Evolutionary conservation across 768 basidiomycete genomes (phyloP).

Genomic region (Naganishia antarctica): DNA sequence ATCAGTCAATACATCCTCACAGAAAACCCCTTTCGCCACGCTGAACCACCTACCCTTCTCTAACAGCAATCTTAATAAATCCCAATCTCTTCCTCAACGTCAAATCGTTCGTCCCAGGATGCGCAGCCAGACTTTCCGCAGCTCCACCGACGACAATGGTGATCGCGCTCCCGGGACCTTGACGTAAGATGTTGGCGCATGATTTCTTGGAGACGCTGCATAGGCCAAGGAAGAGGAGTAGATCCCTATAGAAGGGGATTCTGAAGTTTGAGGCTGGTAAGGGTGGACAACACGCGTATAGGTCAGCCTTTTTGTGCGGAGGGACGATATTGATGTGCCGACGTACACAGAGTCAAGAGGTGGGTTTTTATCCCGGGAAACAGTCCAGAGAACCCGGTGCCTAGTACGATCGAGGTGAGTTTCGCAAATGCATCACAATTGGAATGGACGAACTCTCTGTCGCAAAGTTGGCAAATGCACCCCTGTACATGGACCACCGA

Average conservation of each 20-base stretch:
- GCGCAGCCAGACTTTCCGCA: constrained; percentile 85
- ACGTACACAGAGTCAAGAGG: constrained; percentile 63
- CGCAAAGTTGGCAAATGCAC: constrained; percentile 89
- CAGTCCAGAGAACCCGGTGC: constrained; percentile 78
- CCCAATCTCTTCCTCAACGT: constrained; percentile 63
- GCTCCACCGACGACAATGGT: constrained; percentile 96
- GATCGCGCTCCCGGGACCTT: constrained; percentile 60
- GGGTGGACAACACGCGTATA: neutral
- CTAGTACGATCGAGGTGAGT: constrained; percentile 50
- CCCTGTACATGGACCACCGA: constrained; percentile 55
- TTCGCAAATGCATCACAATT: neutral
- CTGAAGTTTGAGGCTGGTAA: constrained; percentile 69
- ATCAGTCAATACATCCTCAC: too few relatives aligned
- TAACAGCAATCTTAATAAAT: constrained; percentile 70
- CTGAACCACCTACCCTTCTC: constrained; percentile 36
- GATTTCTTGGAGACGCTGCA: constrained; percentile 86
- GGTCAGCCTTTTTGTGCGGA: too few relatives aligned
- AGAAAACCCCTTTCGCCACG: neutral
- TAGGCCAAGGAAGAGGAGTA: constrained; percentile 78
- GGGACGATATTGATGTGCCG: neutral
- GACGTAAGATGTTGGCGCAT: constrained; percentile 78
- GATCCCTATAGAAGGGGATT: constrained; percentile 88
- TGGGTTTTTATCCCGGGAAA: constrained; percentile 92
- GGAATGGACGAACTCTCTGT: constrained; percentile 65
- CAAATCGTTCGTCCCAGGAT: constrained; percentile 85